Evolutionary conservation across 805 yeast genomes (phyloP).

Genomic region (Metschnikowia amazonensis): DNA sequence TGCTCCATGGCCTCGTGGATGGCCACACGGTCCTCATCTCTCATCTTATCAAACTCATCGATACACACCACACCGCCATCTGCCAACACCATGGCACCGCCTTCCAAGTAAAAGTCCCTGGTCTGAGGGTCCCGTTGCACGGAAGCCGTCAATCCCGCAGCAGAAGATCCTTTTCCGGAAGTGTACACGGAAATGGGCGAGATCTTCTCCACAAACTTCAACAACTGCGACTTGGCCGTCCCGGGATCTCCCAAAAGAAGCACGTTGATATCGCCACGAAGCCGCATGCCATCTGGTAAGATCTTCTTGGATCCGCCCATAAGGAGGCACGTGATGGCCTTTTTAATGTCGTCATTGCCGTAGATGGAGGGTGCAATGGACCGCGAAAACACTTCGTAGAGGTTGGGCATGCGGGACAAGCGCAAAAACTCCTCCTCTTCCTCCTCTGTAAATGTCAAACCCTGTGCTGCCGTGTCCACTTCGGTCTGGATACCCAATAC

Average conservation of each 20-base stretch:
- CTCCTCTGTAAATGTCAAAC: slow-evolving; percentile 72
- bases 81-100: slow-evolving; percentile 99
- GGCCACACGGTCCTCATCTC: slow-evolving; percentile 98
- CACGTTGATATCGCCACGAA: slow-evolving; percentile 96
- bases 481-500: slow-evolving; percentile 86
- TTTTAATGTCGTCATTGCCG: slow-evolving; percentile 90
- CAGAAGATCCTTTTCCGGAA: slow-evolving; percentile 98
- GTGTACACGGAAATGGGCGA: slow-evolving; percentile 95
- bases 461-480: slow-evolving; percentile 60
- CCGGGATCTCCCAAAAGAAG: slow-evolving; percentile 96
- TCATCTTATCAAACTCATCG: slow-evolving; percentile 98
- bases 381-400: slow-evolving; percentile 78
- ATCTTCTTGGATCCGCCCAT: slow-evolving; percentile 93
- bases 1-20: slow-evolving; percentile 99
- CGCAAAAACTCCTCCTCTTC: slow-evolving; percentile 90
- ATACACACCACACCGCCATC: slow-evolving; percentile 99
- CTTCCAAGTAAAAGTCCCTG: slow-evolving; percentile 91
- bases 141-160: slow-evolving; percentile 98
- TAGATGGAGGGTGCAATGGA: slow-evolving; percentile 96
- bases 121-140: slow-evolving; percentile 89
- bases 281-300: slow-evolving; percentile 92
- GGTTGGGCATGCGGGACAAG: slow-evolving; percentile 75
- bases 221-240: slow-evolving; percentile 94
- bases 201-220: slow-evolving; percentile 92
- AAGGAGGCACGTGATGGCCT: slow-evolving; percentile 84